Base-by-base conservation (phyloP, 164 flowering plant genomes). In the Piper longum region DNA sequence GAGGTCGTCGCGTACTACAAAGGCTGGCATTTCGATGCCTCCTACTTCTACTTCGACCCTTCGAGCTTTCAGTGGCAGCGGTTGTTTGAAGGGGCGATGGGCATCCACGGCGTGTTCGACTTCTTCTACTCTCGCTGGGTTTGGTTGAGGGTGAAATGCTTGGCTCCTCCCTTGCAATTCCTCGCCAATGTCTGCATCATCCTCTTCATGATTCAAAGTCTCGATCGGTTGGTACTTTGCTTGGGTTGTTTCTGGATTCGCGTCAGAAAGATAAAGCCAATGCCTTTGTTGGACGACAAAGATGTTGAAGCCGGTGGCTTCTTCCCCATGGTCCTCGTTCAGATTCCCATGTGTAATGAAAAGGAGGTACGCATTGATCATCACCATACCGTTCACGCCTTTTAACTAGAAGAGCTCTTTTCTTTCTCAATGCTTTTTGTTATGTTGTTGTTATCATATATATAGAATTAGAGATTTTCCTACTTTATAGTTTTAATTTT, bases 331-430 rank as follows among this genome's bases (percentile, higher is more conserved):
- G 96, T 92, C 59, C 86, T 92, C 60, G 89, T 92, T 63, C 97
- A 92, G 87, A 92, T 92, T 77, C 98, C 98, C 58, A 92, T 92
- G 98, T 92, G 98, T 79, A 93, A 93, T 65, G 98, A 93, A 67
- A 86, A 80, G 68, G 97, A 93, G 96, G 98, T 92, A 81, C 36
- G 54, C 17, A 40, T 16, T 26, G 36, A 26, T 26, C 36, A 26
- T 26, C 36, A 26, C 2, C 36, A 26, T 26, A 26, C 36, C 36
- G 36, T 26, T 26, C 36, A 26, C 2, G 36, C 36, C 36, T 26
- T 26, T 26, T 26, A 26, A 26, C 36, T 26, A 26, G 36, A 26
- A 26, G 36, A 26, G 36, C 36, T 26, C 36, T 26, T 0, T 26
- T 26, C 36, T 26, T 26, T 26, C 36, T 26, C 36, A 26, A 26